Conservation (phyloP, 352 stramenopile genomes). For the Phytophthora hibernalis region DNA sequence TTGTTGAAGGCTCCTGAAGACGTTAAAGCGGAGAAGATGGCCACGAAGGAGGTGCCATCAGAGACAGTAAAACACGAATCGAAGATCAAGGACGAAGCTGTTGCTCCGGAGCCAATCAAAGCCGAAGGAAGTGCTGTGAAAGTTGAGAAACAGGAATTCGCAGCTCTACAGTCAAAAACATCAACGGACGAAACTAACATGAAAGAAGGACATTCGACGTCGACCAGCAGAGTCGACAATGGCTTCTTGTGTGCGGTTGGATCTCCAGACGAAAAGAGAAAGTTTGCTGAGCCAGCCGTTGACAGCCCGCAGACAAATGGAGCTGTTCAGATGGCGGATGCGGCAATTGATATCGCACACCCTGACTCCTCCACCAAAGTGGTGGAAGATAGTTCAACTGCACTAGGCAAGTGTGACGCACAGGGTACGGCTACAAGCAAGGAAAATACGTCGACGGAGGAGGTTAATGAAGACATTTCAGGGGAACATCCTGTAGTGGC, state of each 20-base stretch:
- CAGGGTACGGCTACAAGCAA: conserved; percentile 1
- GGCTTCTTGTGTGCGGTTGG: conserved; percentile 41
- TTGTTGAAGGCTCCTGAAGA: conserved; percentile 15
- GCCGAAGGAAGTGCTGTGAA: conserved; percentile 18
- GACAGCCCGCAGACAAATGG: conserved; percentile 18
- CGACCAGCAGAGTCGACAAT: conserved; percentile 59
- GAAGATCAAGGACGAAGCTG: conserved; percentile 15
- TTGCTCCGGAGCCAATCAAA: conserved; percentile 20
- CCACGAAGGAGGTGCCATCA: conserved; percentile 10
- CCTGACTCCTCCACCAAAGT: background rate
- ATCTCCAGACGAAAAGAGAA: conserved; percentile 13
- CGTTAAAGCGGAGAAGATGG: conserved; percentile 17
- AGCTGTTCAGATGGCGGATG: conserved; percentile 1
- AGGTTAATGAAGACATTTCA: conserved; percentile 39
- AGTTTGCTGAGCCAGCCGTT: background rate
- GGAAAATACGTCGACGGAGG: conserved; percentile 5
- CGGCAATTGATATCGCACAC: background rate
- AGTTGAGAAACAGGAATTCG: conserved; percentile 19
- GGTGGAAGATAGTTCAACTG: background rate
- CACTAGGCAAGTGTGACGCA: background rate
- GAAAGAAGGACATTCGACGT: conserved; percentile 22
- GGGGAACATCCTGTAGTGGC: conserved; percentile 26
- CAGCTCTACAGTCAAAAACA: background rate
- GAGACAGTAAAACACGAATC: conserved; percentile 1
- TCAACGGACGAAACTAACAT: conserved; percentile 9